phyloP scores from a whole-genome alignment of 768 basidiomycete species.

The Lactifluus hygrophoroides region DNA sequence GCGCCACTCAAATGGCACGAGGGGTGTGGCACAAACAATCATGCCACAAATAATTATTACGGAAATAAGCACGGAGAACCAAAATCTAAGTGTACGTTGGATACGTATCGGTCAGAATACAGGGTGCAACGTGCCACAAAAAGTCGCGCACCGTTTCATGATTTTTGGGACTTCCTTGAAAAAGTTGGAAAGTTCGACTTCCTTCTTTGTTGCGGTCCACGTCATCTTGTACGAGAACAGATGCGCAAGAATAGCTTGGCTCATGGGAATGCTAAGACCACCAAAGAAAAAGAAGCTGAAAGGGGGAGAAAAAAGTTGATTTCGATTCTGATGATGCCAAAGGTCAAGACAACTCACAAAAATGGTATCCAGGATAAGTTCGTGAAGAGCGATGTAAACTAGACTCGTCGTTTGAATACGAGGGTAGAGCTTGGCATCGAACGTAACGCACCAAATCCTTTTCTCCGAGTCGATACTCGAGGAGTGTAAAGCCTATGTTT shows the following conservation, averaged over 20 bases:
- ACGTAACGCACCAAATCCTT: conserved; percentile 22
- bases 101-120: background rate
- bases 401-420: background rate
- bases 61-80: conserved; percentile 52
- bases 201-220: conserved; percentile 77
- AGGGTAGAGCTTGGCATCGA: background rate
- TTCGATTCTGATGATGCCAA: background rate
- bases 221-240: conserved; percentile 70
- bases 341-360: conserved; percentile 27
- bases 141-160: conserved; percentile 40
- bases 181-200: conserved; percentile 83
- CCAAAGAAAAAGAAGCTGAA: conserved; percentile 71
- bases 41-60: conserved; percentile 47
- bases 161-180: conserved; percentile 87
- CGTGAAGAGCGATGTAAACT: conserved; percentile 25
- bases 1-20: conserved; percentile 59
- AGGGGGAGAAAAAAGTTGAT: background rate
- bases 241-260: conserved; percentile 56
- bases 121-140: background rate
- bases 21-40: conserved; percentile 39
- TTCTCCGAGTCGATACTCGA: conserved; percentile 64
- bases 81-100: conserved; percentile 37
- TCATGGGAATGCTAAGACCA: conserved; percentile 63
- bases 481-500: conserved; percentile 58
- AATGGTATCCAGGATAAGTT: conserved; percentile 35